Conservation (phyloP, 169 alveolate genomes). For the Perkinsus chesapeaki region DNA sequence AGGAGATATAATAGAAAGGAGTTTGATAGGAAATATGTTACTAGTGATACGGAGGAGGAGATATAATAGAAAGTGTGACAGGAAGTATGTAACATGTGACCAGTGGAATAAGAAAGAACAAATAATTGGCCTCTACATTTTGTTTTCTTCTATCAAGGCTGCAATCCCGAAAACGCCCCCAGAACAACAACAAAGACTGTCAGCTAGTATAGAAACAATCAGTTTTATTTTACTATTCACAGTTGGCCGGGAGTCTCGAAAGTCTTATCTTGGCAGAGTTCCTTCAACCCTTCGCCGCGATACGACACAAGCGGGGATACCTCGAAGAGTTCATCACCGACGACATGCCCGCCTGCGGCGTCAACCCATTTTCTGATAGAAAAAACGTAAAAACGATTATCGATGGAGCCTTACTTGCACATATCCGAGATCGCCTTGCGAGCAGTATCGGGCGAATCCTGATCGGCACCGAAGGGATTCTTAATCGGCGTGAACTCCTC, state of each 20-base stretch:
- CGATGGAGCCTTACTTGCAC: neutral
- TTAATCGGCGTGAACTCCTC: slow-evolving; percentile 57
- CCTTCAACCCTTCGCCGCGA: slow-evolving; percentile 16
- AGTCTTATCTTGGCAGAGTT: neutral
- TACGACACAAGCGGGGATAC: slow-evolving; percentile 23
- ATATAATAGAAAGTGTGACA: no score
- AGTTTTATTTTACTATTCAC: no score
- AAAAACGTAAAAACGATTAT: neutral
- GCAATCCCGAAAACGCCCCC: no score
- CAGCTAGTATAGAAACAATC: no score
- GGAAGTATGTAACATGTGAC: no score
- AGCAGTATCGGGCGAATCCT: slow-evolving; percentile 42
- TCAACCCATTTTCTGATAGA: neutral
- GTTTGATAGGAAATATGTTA: no score
- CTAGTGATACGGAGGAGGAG: no score
- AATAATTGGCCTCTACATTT: no score
- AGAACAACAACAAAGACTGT: no score
- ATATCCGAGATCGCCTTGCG: neutral
- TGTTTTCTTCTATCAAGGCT: no score
- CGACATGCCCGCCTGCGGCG: neutral
- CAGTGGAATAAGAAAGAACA: no score
- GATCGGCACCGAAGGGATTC: slow-evolving; percentile 40
- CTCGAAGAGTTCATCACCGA: slow-evolving; percentile 14
- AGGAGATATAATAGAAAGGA: no score
- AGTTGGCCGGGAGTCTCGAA: neutral